Evolutionary conservation across 495 filamentous ascomycete species (phyloP), one percentile per base, ranked within the genome.

Genomic region (Amniculicola lignicola): DNA sequence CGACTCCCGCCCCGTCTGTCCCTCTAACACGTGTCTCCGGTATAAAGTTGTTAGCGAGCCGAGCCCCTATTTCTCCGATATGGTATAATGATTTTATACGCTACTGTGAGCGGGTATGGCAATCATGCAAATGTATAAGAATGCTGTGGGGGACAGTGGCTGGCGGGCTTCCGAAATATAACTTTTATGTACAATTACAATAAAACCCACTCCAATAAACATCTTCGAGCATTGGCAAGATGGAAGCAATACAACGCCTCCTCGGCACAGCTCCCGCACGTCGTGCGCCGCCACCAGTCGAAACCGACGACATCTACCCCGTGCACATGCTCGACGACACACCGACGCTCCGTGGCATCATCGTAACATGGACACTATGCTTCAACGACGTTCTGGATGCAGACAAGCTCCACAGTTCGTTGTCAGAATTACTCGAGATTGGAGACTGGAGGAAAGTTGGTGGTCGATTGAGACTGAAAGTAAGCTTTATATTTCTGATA

Each of bases 371-470:
- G 39, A 51, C 46, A 21, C 21, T 59, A 28, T 14, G 19, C 37
- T 59, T 59, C 39, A 37, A 51, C 21, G 46, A 59, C 28, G 55
- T 52, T 3, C 23, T 59, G 28, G 55, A 59, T 22, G 25, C 47
- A 12, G 55, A 59, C 2, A 59, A 45, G 15, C 47, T 59, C 3
- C 38, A 44, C 24, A 25, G 1, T 10, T 42, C 46, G 36, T 29
- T 59, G 37, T 43, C 18, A 18, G 45, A 25, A 29, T 39, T 59
- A 16, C 28, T 59, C 23, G 48, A 46, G 1, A 59, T 51, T 14
- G 46, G 38, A 25, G 55, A 45, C 36, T 59, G 55, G 55, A 51
- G 44, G 35, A 57, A 57, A 22, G 16, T 57, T 11, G 53, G 53
- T 22, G 53, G 53, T 28, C 41, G 53, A 23, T 23, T 57, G 53